Percentiles rank a stretch among this genome's conserved stretches.
Evolutionary conservation across 2,329 filamentous ascomycete species (phyloP).

Genomic region (Phaeophleospora eucalypticola): DNA sequence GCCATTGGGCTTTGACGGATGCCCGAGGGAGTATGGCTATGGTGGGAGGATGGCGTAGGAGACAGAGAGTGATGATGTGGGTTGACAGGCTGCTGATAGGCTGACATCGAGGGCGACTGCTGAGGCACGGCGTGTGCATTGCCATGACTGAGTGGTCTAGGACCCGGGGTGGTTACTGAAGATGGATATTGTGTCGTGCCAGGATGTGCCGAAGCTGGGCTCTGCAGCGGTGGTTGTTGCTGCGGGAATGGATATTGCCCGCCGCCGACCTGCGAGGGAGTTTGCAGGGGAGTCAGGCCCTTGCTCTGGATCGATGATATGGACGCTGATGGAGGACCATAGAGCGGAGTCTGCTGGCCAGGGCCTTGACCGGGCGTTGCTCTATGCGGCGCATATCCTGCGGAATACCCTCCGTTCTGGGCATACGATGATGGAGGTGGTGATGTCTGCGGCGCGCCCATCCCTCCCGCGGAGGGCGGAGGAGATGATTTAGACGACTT

Average conservation of each 20-base stretch:
- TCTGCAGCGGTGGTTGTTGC: conserved; percentile 25
- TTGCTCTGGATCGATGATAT: conserved; percentile 18
- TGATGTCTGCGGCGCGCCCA: conserved; percentile 12
- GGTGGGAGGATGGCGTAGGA: conserved; percentile 32
- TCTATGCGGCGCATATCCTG: conserved; percentile 13
- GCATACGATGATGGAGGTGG: conserved; percentile 8
- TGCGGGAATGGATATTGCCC: conserved; percentile 25
- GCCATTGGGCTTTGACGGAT: conserved; percentile 30
- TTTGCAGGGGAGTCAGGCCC: conserved; percentile 29
- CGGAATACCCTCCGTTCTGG: conserved; percentile 12
- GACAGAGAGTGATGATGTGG: conserved; percentile 27
- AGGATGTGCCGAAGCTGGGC: conserved; percentile 25
- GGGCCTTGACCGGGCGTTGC: conserved; percentile 3
- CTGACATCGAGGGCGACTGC: conserved; percentile 22
- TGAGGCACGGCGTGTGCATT: conserved; percentile 15
- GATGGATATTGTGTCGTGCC: conserved; percentile 15
- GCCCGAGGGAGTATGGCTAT: conserved; percentile 30
- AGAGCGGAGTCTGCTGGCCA: conserved; percentile 17
- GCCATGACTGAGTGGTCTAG: conserved; percentile 23
- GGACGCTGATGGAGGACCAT: conserved; percentile 20
- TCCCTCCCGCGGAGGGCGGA: conserved; percentile 8
- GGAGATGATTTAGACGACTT: conserved; percentile 15
- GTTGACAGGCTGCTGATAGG: conserved; percentile 14
- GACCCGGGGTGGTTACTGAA: conserved; percentile 26
- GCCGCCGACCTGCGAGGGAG: conserved; percentile 20